Conservation (phyloP, 306 rosid genomes). For the Alnus glutinosa region DNA sequence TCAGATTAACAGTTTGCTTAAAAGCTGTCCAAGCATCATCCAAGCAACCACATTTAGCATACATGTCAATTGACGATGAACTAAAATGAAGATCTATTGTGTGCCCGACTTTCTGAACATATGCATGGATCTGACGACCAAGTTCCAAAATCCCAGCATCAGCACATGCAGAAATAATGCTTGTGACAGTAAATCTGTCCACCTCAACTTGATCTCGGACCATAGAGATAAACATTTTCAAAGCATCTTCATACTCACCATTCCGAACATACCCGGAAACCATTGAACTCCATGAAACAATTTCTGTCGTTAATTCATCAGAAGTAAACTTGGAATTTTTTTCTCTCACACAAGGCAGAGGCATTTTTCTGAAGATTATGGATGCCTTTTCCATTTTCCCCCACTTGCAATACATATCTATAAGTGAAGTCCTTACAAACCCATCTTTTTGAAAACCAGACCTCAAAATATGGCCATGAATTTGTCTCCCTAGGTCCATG, state of each 20-base stretch:
- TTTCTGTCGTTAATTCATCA: constrained; percentile 43
- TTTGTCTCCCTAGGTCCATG: constrained; percentile 70
- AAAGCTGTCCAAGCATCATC: constrained; percentile 60
- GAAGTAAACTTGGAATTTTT: constrained; percentile 29
- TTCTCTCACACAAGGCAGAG: constrained; percentile 30
- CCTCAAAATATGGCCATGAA: constrained; percentile 63
- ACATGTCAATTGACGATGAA: constrained; percentile 79
- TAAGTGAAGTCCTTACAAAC: constrained; percentile 65
- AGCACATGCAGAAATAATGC: constrained; percentile 73
- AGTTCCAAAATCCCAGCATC: constrained; percentile 55
- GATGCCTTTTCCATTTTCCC: constrained; percentile 70
- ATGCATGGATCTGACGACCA: constrained; percentile 70
- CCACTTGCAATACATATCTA: constrained; percentile 72
- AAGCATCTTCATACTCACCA: constrained; percentile 60
- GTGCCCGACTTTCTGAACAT: constrained; percentile 62
- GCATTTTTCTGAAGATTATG: constrained; percentile 48
- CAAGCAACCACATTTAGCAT: constrained; percentile 79
- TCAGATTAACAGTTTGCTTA: constrained; percentile 39
- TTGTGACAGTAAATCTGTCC: constrained; percentile 66
- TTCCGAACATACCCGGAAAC: constrained; percentile 71
- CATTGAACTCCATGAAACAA: constrained; percentile 73
- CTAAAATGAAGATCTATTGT: constrained; percentile 57
- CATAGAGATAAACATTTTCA: constrained; percentile 62
- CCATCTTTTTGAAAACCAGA: constrained; percentile 48
- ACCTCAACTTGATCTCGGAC: constrained; percentile 48